Base-by-base conservation (phyloP, 306 rosid genomes). In the Herpetospermum pedunculosum region DNA sequence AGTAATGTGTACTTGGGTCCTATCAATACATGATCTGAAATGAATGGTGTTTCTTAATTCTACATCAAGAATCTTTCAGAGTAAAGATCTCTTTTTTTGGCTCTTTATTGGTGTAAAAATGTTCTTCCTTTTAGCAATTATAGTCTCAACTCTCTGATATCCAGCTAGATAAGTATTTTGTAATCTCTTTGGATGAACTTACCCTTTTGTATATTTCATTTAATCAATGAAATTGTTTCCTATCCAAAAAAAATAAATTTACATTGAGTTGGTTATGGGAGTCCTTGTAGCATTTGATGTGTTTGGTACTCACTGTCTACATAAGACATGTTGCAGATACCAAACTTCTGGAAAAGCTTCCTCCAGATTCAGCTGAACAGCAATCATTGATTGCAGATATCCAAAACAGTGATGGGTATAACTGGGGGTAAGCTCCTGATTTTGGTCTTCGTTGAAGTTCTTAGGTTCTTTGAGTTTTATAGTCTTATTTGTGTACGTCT, bases 361-460 rank as follows among this genome's bases (percentile, higher is more conserved):
- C 92, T 62, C 85, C 97, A 37, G 98, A 94, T 89, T 94, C 97
- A 70, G 88, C 80, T 75, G 88, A 91, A 80, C 98, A 89, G 81
- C 96, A 94, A 79, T 86, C 97, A 79, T 86, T 88, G 48, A 84
- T 94, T 85, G 77, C 92, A 4, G 88, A 87, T 74, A 81, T 86
- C 87, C 91, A 89, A 88, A 72, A 89, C 26, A 70, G 76, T 23
- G 97, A 94, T 85, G 98, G 90, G 32, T 94, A 86, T 82, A 94
- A 94, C 77, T 94, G 98, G 98, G 98, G 98, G 98, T 91, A 88
- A 62, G 86, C 57, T 76, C 44, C 79, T 75, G 35, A 64, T n/a
- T 43, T 26, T 76, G 47, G 38, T 29, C 44, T 69, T 72, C 65
- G 69, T 46, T 46, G 73, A 54, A 69, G 29, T 46, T 78, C 73